Base-by-base conservation (phyloP, 1,284 basidiomycete genomes). In the Ustilago tritici region DNA sequence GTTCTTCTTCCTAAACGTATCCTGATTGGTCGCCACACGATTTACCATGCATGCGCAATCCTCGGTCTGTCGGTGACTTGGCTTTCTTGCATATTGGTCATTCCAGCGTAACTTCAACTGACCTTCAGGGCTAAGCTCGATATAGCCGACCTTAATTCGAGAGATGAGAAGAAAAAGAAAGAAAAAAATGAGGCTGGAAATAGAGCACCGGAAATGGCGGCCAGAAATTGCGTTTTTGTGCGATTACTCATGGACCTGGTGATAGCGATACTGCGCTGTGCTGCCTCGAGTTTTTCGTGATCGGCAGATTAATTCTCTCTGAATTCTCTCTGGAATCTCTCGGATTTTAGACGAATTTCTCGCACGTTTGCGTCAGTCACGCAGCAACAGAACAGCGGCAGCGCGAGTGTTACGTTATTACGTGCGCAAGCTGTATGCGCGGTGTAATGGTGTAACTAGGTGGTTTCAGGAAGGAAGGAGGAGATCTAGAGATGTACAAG, bases 281-380 rank as follows among this genome's bases (percentile, higher is more conserved):
- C 15, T 31, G 28, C 49, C 49, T 11, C 28, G 49, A 14, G 10
- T 50, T 50, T n/a, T 50, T 36, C 61, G 55, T 63, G 61, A 63
- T 63, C 61, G 61, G 47, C 53, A 19, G 14, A 36, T 15, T 28
- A 3, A 28, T 49, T 14, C 2, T 19, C n/a, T n/a, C 43, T 28
- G 23, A 28, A 28, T 28, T 23, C 23, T 23, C 23, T 23, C 23
- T 23, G 23, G 23, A 23, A 23, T 14, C 14, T 43, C 40, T 56
- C 55, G 61, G 61, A 63, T 56, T 63, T 63, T 63, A 63, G 61
- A 46, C n/a, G 17, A 31, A 14, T 38, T 52, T 34, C 28, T 31
- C 31, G 15, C n/a, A 11, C 32, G 17, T 36, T 43, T 61, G 49
- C 57, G 35, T 59, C 57, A 50, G 46, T 59, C 57, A 50, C 57